These are phyloP conservation scores for Artomyces pyxidatus DNA, from an alignment of 768 basidiomycete genomes.

Conservation along the genomic window DNA sequence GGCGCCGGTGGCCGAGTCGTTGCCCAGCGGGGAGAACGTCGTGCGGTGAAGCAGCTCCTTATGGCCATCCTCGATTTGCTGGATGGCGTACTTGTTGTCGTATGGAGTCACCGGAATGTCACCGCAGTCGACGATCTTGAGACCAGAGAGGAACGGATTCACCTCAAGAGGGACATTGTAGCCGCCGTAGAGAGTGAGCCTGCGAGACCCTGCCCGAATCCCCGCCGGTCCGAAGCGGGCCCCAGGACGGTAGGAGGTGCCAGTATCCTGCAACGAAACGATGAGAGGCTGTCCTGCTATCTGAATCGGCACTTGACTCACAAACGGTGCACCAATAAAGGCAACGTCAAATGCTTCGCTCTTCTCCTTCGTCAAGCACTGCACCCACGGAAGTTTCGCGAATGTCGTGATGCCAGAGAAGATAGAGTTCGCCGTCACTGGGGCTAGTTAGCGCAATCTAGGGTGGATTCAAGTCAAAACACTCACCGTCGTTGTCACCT, in stretches of 20 bases:
- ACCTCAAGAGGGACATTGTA: slow-evolving; percentile 70
- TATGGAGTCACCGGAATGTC: slow-evolving; percentile 76
- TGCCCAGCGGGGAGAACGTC: slow-evolving; percentile 53
- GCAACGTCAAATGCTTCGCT: slow-evolving; percentile 67
- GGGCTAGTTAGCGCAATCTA: background rate
- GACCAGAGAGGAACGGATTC: slow-evolving; percentile 63
- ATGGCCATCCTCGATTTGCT: slow-evolving; percentile 70
- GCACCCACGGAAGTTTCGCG: slow-evolving; percentile 79
- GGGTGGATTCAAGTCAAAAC: background rate
- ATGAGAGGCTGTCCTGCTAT: background rate
- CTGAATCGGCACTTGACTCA: slow-evolving; percentile 24
- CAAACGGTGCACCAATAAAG: slow-evolving; percentile 73
- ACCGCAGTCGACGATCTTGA: slow-evolving; percentile 69
- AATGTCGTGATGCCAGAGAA: slow-evolving; percentile 84
- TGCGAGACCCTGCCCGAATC: slow-evolving; percentile 71
- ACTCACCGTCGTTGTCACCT: slow-evolving; percentile 47
- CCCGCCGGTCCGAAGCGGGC: slow-evolving; percentile 84
- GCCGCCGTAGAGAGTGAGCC: slow-evolving; percentile 67
- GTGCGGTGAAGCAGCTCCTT: slow-evolving; percentile 59
- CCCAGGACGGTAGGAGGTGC: slow-evolving; percentile 72
- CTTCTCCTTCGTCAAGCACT: slow-evolving; percentile 61
- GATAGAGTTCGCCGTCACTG: slow-evolving; percentile 69
- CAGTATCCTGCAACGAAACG: slow-evolving; percentile 42
- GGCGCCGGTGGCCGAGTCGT: slow-evolving; percentile 52
- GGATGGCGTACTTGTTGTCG: slow-evolving; percentile 64